Base-by-base conservation (phyloP, 1,284 basidiomycete species). In the Melampsora medusae region DNA sequence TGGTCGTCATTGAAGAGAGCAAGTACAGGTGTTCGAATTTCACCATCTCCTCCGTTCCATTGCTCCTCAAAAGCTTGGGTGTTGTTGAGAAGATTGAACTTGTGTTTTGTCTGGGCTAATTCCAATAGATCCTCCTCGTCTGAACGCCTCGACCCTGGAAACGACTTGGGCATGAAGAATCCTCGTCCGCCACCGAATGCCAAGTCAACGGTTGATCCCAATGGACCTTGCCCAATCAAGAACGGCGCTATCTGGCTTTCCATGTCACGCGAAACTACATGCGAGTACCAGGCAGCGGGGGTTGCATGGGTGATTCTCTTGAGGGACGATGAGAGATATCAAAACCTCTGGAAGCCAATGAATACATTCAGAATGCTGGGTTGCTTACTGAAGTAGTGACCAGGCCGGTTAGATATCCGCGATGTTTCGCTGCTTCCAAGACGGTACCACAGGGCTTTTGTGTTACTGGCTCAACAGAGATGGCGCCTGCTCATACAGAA, bases 161-260 rank as follows among this genome's bases (percentile, higher is more conserved):
- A 79, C 0, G 81, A 75, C 9, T 80, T 81, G 38, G 83, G 83
- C 19, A 83, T 68, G 77, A 84, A 84, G 77, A 80, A 82, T 70
- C 83, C 83, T 14, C 78, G 79, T 0, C 84, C 84, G 0, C 84
- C 84, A 2, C 83, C 84, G 38, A 84, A 81, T 28, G 84, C 84
- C 7, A 83, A 72, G 72, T 84, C 83, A 1, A 84, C 80, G 2
- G 66, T 70, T 10, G 48, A 53, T 1, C 77, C 78, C 22, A 76
- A 70, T 0, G 79, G 77, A 10, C 78, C 79, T 4, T 77, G 56
- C 4, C 80, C 80, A 28, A 79, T 77, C 14, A 80, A 74, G 31
- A 80, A 80, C 25, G 49, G 56, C 12, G 80, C 80, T 5, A 81
- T 80, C 38, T 79, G 69, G 25, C 48, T 62, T 66, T 80, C 79